Evolutionary conservation across 129 eudicot species (phyloP).

Genomic region (Smallanthus sonchifolius): DNA sequence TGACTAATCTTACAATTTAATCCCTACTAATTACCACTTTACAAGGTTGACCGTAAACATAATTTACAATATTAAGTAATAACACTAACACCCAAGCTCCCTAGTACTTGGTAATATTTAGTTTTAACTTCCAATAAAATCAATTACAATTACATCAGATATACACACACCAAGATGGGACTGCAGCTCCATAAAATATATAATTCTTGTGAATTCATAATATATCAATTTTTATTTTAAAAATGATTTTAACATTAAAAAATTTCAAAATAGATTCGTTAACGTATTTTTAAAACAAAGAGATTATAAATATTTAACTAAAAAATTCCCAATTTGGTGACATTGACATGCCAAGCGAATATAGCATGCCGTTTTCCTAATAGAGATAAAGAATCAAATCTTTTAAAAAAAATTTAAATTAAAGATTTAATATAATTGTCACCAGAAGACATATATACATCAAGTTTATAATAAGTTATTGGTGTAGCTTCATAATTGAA

Average conservation of each 20-base stretch:
- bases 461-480: not conserved
- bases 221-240: no score
- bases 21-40: no score
- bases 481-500: conserved; percentile 15
- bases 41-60: no score
- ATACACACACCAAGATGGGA: no score
- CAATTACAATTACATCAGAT: no score
- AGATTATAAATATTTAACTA: not conserved
- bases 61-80: no score
- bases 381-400: conserved; percentile 17
- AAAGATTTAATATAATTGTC: not conserved
- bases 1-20: no score
- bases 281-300: not conserved
- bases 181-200: no score
- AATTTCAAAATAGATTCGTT: not conserved
- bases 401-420: not conserved
- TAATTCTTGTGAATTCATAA: no score
- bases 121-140: no score
- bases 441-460: not conserved
- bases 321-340: conserved; percentile 8
- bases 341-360: conserved; percentile 24
- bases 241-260: not conserved
- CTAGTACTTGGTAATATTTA: no score
- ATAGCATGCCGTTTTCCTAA: conserved; percentile 18
- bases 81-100: no score